phyloP scores from a whole-genome alignment of 108 stramenopile species.

The Stephanodiscus minutulus region DNA sequence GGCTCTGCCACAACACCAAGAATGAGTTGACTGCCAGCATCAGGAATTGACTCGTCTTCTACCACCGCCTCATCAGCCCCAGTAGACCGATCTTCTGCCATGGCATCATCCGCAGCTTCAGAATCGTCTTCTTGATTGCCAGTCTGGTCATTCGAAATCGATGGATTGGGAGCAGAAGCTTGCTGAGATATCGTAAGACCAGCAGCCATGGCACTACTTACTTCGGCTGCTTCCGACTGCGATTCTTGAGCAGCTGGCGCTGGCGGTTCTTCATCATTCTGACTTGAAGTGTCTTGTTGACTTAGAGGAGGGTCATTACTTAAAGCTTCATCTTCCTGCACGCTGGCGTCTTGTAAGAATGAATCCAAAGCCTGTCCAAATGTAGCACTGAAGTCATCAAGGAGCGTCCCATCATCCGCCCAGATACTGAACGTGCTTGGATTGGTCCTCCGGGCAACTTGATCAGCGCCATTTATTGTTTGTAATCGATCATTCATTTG shows the following conservation, averaged over 20 bases:
- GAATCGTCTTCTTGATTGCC: background rate
- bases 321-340: slow-evolving; percentile 6
- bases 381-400: slow-evolving; percentile 70
- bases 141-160: slow-evolving; percentile 10
- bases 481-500: slow-evolving; percentile 42
- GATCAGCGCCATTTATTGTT: slow-evolving; percentile 2
- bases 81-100: background rate
- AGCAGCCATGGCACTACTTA: slow-evolving; percentile 34
- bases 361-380: slow-evolving; percentile 65
- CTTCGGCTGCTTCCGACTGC: slow-evolving; percentile 4
- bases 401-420: slow-evolving; percentile 79
- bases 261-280: background rate
- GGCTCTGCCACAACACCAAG: background rate
- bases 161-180: slow-evolving; percentile 10
- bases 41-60: slow-evolving; percentile 10
- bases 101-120: background rate
- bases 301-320: slow-evolving; percentile 2
- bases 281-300: background rate
- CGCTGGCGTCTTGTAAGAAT: slow-evolving; percentile 15
- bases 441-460: slow-evolving; percentile 14
- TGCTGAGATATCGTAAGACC: slow-evolving; percentile 60
- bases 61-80: background rate
- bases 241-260: slow-evolving; percentile 1
- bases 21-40: background rate
- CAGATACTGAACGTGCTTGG: slow-evolving; percentile 54